Evolutionary conservation across 208 protist genomes (phyloP), one percentile per base, ranked within the genome.

Genomic region (Herpetomonas tarakana): DNA sequence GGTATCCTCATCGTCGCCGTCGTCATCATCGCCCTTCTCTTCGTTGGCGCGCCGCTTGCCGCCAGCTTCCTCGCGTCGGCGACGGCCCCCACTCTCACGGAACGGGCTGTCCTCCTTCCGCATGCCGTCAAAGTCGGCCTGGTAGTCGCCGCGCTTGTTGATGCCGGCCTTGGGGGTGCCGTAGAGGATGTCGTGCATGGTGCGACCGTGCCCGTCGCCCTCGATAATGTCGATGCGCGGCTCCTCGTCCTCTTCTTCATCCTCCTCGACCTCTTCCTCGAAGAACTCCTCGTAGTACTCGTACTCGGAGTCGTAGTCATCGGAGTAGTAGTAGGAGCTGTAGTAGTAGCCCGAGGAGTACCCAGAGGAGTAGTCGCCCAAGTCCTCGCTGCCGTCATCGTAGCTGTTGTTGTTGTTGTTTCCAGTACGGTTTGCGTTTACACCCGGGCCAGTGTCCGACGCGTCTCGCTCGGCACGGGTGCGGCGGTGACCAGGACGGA

Each of bases 141-240:
- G 64, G 55, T 74, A 56, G 50, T 78, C 67, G 14, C 46, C 49
- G 26, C 63, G 61, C 22, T 51, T 35, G 62, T 63, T 76, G 22
- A 49, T 58, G 28, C 79, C 76, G 0, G 83, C 79, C 27, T 74
- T 81, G 3, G 83, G 74, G 2, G 65, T 85, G 51, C 78, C 78
- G 62, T 87, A 83, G 44, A 89, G 70, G 47, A 86, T 86, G 51
- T 92, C 74, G 50, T 74, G 58, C 31, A 82, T 46, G 0, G 75
- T 74, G 52, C 69, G 50, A 12, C 73, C 69, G 58, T 87, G 74
- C 3, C 65, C 58, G 30, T 53, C 44, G 26, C 76, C 81, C 6
- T 71, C 68, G 69, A 92, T 88, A 53, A 92, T 78, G 57, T 88
- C 64, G 68, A 92, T 92, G 41, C 72, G 79, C 14, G 86, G 86